Evolutionary conservation across 768 basidiomycete species (phyloP), one percentile per base, ranked within the genome.

Genomic region (Hortiboletus campestris): DNA sequence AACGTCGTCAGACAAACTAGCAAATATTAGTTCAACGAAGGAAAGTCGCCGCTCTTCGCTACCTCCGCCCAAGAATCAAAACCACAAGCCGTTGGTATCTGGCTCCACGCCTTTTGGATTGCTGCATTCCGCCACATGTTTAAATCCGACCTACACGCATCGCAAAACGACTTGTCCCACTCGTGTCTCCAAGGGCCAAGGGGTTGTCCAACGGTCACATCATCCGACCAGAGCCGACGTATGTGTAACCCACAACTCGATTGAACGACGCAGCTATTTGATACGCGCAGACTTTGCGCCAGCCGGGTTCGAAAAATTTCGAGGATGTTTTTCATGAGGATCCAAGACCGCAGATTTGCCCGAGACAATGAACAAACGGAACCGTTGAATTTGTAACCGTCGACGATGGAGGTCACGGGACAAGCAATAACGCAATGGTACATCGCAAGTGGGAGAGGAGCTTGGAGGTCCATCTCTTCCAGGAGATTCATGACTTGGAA

Each of bases 401-500:
- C 40, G 32, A 57, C 2, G 42, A 65, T 11, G 20, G 40, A 4
- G 4, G 8, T 16, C 47, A 45, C 4, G 6, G 61, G 65, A 6
- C 61, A 60, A 4, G 54, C 0, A 1, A 40, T 13, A 9, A 14
- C 31, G 17, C 61, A 63, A 28, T 60, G 55, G 25, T 53, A 55
- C 55, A 63, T 64, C 8, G 51, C 46, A 32, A 63, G 12, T 11
- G 54, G 51, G n/a, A 63, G 65, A 9, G 50, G 17, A 0, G 49
- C 16, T 16, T 17, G 35, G 10, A 67, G 16, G 10, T 31, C 56
- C 51, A 52, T 45, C 19, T 56, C 50, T 4, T 39, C 46, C 36
- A 58, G 2, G 35, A 65, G 47, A 11, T 64, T 67, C 56, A 64
- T 67, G 40, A 56, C 42, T 34, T 47, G 48, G 47, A 67, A 65